A percentile compares a stretch with the other conserved stretches of the same genome.
These are phyloP conservation scores for Grigorovia humatica DNA, from an alignment of 805 yeast species.

Conservation along the genomic window DNA sequence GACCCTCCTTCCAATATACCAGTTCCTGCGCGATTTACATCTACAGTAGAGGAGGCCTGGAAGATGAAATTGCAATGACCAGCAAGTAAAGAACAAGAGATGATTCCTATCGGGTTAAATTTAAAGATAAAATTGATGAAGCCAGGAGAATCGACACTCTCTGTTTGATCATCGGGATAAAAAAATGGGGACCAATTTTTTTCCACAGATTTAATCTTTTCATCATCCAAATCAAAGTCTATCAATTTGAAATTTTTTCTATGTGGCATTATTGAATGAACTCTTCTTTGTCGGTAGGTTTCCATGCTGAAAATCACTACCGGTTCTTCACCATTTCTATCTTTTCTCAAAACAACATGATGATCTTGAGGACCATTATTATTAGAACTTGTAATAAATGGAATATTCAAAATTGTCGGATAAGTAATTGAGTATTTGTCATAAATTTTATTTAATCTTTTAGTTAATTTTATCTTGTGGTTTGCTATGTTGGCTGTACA, in stretches of 20 bases:
- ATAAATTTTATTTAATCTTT: slow-evolving; percentile 1
- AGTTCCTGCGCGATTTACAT: neutral
- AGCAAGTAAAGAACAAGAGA: neutral
- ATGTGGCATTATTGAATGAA: slow-evolving; percentile 5
- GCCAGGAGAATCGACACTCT: slow-evolving; percentile 10
- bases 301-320: slow-evolving; percentile 6
- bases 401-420: slow-evolving; percentile 5
- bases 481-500: slow-evolving; percentile 13
- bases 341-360: slow-evolving; percentile 3
- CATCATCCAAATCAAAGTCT: neutral
- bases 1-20: slow-evolving; percentile 10
- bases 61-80: neutral
- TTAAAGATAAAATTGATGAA: too few species aligned
- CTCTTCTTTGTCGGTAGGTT: neutral
- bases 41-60: neutral
- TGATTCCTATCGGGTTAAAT: neutral
- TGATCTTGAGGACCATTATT: slow-evolving; percentile 9
- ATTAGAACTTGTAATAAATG: neutral
- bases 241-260: slow-evolving; percentile 2
- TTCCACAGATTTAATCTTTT: neutral
- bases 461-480: slow-evolving; percentile 9
- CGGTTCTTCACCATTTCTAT: slow-evolving; percentile 8
- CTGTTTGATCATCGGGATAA: neutral
- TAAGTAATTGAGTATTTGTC: slow-evolving; percentile 5
- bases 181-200: slow-evolving; percentile 12